Evolutionary conservation across 148 eudicot genomes (phyloP), one percentile per base, ranked within the genome.

Genomic region (Amaranthus palmeri): DNA sequence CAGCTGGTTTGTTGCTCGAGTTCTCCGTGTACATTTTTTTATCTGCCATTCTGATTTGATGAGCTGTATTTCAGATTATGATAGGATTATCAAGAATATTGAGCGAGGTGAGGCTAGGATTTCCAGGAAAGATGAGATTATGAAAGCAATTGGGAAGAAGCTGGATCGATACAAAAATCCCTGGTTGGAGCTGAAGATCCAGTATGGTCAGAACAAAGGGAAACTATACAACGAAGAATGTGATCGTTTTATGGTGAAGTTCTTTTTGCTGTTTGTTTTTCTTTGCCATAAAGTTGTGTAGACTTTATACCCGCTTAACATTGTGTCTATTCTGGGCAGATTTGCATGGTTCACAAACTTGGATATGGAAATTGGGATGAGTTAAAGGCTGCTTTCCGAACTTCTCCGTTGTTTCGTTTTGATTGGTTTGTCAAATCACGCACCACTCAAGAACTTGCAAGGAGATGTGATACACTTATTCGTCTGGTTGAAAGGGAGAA

Each of bases 311-410:
- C 36, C 54, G 17, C 58, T 70, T 65, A 41, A 42, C 60, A 11
- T 14, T 49, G 7, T 58, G 8, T 12, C 45, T 41, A 49, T 74
- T 54, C 58, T 64, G 11, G 61, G 48, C 81, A 95, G 99, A 88
- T 95, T 40, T 95, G 99, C 84, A 95, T 90, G 96, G 84, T 89
- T 77, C 99, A 95, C 85, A 95, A 90, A 80, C 88, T 95, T 61
- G 99, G 99, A 8, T 92, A 95, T 83, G 99, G 99, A 42, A 95
- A 90, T 70, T 95, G 99, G 99, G 99, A 95, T 72, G 99, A 95
- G 83, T 82, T 95, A 66, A 95, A 95, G 82, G 90, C 97, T n/a
- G 99, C 97, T 18, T 95, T 92, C 64, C 88, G 99, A 43, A 86
- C 88, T 3, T 95, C 97, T 3, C 96, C 99, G 2, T 74, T 92